Conservation (phyloP, 345 rosid genomes). For the Salix viminalis region DNA sequence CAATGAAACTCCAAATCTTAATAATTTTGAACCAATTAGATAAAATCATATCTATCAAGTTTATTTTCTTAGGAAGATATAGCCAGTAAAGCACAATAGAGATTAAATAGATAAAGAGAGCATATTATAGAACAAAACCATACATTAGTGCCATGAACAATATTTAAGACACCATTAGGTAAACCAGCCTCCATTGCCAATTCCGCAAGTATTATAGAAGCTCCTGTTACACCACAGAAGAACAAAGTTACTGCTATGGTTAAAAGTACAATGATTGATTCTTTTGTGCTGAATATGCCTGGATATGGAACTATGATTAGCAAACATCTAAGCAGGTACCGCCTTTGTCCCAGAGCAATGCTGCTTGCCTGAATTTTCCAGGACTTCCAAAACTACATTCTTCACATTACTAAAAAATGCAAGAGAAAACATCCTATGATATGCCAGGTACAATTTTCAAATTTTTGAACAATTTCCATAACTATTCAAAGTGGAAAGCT, state of each 20-base stretch:
- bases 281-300: not conserved
- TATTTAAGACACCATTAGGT: slow-evolving; percentile 83
- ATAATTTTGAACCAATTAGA: not conserved
- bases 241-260: not conserved
- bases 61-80: not conserved
- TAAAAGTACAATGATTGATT: not conserved
- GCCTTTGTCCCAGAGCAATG: not conserved
- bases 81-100: not conserved
- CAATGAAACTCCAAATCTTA: not conserved
- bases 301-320: not conserved
- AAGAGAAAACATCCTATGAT: not conserved
- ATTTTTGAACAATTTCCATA: not conserved
- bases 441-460: not conserved
- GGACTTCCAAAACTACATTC: not conserved
- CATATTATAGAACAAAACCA: slow-evolving; percentile 13
- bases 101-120: not conserved
- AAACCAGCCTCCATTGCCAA: slow-evolving; percentile 95
- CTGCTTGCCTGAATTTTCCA: not conserved
- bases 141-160: slow-evolving; percentile 91
- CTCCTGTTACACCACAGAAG: slow-evolving; percentile 55
- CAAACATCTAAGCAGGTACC: not conserved
- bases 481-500: not conserved
- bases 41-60: not conserved
- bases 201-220: slow-evolving; percentile 84
- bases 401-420: not conserved